These are phyloP conservation scores for Phlebiopsis gigantea DNA, from an alignment of 768 basidiomycete genomes.

Conservation along the genomic window DNA sequence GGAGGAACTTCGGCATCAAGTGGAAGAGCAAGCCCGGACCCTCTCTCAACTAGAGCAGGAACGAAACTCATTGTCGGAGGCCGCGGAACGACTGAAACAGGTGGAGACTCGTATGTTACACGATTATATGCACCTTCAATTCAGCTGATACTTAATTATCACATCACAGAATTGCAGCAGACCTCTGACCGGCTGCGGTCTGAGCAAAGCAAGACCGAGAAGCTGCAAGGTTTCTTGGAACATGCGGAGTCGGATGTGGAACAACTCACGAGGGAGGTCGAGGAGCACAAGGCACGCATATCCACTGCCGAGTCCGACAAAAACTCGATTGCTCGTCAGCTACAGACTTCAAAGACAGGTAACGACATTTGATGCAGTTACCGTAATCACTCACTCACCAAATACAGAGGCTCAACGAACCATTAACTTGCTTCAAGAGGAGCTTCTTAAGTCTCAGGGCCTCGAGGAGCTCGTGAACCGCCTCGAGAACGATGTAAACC, in stretches of 20 bases:
- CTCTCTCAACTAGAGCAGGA: slow-evolving; percentile 66
- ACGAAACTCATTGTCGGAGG: slow-evolving; percentile 30
- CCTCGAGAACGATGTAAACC: slow-evolving; percentile 8
- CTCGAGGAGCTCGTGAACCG: slow-evolving; percentile 28
- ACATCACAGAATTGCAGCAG: slow-evolving; percentile 9
- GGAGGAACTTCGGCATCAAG: slow-evolving; percentile 25
- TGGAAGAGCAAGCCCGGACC: slow-evolving; percentile 63
- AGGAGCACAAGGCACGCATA: slow-evolving; percentile 11
- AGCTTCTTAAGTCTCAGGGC: slow-evolving; percentile 34
- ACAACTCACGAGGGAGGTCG: slow-evolving; percentile 6
- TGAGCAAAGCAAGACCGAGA: slow-evolving; percentile 12
- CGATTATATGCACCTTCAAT: neutral
- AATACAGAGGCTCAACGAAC: slow-evolving; percentile 15
- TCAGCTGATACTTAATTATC: neutral
- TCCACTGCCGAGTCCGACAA: slow-evolving; percentile 11
- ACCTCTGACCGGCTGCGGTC: neutral
- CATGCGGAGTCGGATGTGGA: slow-evolving; percentile 7
- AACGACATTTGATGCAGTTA: neutral
- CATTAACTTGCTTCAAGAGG: slow-evolving; percentile 21
- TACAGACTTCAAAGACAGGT: slow-evolving; percentile 10
- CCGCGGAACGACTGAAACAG: slow-evolving; percentile 52
- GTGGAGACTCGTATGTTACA: slow-evolving; percentile 51
- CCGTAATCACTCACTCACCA: neutral
- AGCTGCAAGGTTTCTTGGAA: slow-evolving; percentile 11
- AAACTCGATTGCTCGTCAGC: neutral